Evolutionary conservation across 768 basidiomycete genomes (phyloP).

Genomic region (Megacollybia marginata): DNA sequence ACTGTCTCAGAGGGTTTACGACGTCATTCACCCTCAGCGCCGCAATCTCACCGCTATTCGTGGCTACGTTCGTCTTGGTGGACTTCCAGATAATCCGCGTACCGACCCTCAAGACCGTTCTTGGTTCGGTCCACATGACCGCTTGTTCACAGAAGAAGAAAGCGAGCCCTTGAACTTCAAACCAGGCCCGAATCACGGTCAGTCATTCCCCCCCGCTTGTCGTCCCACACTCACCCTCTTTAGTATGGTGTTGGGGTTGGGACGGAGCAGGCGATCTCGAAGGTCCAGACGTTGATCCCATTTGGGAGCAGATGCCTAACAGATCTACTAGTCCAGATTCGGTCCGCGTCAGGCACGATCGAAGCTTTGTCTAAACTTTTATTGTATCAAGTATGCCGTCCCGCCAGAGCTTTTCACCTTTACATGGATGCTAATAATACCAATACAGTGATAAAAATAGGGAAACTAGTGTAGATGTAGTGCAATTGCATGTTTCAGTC

Average conservation of each 20-base stretch:
- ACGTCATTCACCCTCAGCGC: conserved; percentile 86
- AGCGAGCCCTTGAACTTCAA: conserved; percentile 66
- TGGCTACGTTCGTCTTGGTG: conserved; percentile 91
- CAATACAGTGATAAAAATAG: not conserved
- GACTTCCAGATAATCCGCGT: conserved; percentile 90
- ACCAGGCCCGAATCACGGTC: conserved; percentile 82
- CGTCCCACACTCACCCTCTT: not conserved
- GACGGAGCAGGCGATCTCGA: conserved; percentile 97
- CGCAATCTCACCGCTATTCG: conserved; percentile 94
- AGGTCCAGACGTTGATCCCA: conserved; percentile 95
- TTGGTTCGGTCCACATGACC: conserved; percentile 97
- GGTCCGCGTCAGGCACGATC: conserved; percentile 66
- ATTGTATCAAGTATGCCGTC: not conserved
- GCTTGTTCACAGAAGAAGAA: conserved; percentile 89
- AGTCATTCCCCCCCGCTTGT: conserved; percentile 20
- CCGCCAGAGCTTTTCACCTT: not conserved
- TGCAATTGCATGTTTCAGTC: conserved; percentile 22
- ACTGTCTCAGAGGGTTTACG: conserved; percentile 73
- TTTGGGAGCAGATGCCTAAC: conserved; percentile 85
- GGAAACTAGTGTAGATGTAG: not conserved
- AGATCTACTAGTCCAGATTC: conserved; percentile 49
- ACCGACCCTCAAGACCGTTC: conserved; percentile 96
- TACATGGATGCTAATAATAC: not conserved
- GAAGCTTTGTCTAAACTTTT: conserved; percentile 18
- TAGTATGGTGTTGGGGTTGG: conserved; percentile 99